Base-by-base conservation (phyloP, 2,329 filamentous ascomycete genomes). In the Aspergillus costaricaensis region DNA sequence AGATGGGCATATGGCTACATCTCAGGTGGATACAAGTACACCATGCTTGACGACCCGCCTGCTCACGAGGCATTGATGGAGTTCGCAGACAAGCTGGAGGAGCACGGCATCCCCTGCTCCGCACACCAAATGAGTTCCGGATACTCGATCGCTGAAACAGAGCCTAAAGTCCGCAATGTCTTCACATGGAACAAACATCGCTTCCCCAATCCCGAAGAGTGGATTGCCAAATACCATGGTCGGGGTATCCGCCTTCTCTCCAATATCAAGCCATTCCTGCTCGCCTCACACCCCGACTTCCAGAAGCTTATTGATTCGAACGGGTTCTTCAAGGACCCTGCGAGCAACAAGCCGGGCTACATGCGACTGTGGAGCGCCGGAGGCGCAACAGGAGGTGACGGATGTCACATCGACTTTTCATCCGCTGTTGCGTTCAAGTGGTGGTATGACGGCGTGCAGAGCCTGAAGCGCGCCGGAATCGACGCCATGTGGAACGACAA, bases 401-500 rank as follows among this genome's bases (percentile, higher is more conserved):
- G 89, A 3, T 86, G 88, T 2, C 88, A 91, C 63, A 85, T 91
- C 49, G 89, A 91, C 72, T 91, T 91, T 66, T 90, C 88, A 0
- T 90, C 87, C 0, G 79, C 83, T 21, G 82, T 82, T 0, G 88
- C 86, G 0, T 91, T 86, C 68, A 77, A 86, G 15, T 91, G 88
- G 86, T 91, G 89, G 89, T 88, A 85, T 62, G 79, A 89, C 0
- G 88, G 89, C 1, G 85, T 90, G 8, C 82, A 84, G 60, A 82
- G 81, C 53, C 79, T 91, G 1, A 85, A 85, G 57, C 77, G 83
- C 25, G 76, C 85, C 8, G 88, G 88, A 1, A 88, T 91, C 58
- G 88, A 91, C 65, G 88, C 83, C 51, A 90, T 91, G 77, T 91
- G 89, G 89, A 91, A 91, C 65, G 89, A 91, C 71, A 91, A 91